Base-by-base conservation (phyloP, 495 filamentous ascomycete species). In the Niebla homalea region DNA sequence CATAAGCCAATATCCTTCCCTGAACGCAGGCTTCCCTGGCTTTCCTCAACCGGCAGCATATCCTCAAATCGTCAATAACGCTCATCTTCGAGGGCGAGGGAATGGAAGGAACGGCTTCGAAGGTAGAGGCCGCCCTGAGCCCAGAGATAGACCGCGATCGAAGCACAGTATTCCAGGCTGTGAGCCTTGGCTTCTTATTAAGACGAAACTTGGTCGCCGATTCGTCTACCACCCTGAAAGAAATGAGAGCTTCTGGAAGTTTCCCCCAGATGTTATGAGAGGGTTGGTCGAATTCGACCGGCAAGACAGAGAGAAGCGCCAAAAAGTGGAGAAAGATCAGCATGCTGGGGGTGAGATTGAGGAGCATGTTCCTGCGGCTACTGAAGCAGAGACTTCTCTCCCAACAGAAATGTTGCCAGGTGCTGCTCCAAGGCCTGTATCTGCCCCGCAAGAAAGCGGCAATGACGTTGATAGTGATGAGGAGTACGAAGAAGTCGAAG, bases 181-280 rank as follows among this genome's bases (percentile, higher is more conserved):
- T 61, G 79, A 80, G 42, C 86, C 88, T n/a, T 98, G 92, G 92
- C 63, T 94, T 7, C 71, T 98, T 3, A 88, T 98, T 23, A 85
- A 85, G 58, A 98, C 92, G 5, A 95, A 86, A 58, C 73, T 87
- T 56, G 85, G 85, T 18, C 75, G 93, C 46, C 72, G 87, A 45
- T 98, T 98, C 63, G 88, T 87, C 2, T 82, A 93, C 65, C 95
- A 97, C 57, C 68, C 76, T 0, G 74, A 77, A 43, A 89, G 84
- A 42, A 83, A 88, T 23, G 79, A 87, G 55, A 96, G 89, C 62
- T 85, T 89, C 66, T 98, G 92, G 92, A 85, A 82, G 56, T 84
- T 94, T 50, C 90, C 92, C 2, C 73, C 81, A 43, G 80, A 93
- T 57, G 74, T 98, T 8, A 77, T 87, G 72, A 79, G 81, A 57